Evolutionary conservation across 2,329 filamentous ascomycete species (phyloP), one percentile per base, ranked within the genome.

Genomic region (Ceratocystis cacaofunesta): DNA sequence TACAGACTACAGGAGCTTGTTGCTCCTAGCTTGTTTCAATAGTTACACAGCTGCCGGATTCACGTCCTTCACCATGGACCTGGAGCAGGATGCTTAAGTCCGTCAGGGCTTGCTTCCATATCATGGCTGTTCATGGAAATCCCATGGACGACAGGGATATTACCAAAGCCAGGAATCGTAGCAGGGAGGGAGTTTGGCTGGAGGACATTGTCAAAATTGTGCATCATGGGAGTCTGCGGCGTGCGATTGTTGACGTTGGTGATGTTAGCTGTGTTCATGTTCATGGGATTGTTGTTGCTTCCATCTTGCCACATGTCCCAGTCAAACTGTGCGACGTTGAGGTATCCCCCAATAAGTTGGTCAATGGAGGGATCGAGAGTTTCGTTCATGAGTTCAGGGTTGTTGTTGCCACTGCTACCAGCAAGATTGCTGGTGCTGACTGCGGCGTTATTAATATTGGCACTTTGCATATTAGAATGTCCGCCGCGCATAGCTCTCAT

Each of bases 281-380:
- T 22, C 2, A 55, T 44, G n/a, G 32, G 25, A 15, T 55, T 57
- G 15, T 28, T 19, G 5, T 12, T 43, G 19, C 50, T 60, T n/a
- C 46, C 57, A 17, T 65, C 67, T 3, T 71, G 71, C 72, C 77
- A 78, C 71, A 80, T 74, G 64, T 80, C 78, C 75, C 78, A 79
- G 61, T 79, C 78, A 17, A 80, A 69, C 2, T 72, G 69, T 8
- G 74, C 73, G 5, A 76, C 72, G 68, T 81, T 78, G 19, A 80
- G 68, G 64, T 78, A 78, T 0, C 75, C 74, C 17, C 75, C 74
- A 50, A 81, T 68, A 43, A 79, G 76, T 15, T 78, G 75, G 58
- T 80, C 78, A n/a, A 80, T 69, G 48, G 64, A 73, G 71, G n/a
- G 68, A 68, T 66, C 64, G 41, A 66, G 65, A 19, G 55, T 58